phyloP scores from a whole-genome alignment of 305 asterid species.

The Fraxinus sp. region DNA sequence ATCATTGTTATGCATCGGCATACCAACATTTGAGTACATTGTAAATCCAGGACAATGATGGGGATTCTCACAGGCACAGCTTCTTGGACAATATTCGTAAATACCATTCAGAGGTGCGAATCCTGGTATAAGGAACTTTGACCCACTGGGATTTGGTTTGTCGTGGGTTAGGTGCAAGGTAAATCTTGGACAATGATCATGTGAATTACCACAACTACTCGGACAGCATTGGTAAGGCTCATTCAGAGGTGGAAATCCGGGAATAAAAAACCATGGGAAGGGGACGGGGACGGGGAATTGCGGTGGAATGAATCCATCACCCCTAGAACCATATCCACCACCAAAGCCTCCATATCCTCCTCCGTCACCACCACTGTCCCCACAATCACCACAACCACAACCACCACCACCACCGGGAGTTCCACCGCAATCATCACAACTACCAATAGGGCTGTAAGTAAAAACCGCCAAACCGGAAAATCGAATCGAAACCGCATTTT shows the following conservation, averaged over 20 bases:
- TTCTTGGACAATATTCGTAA: conserved; percentile 16
- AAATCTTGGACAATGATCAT: not conserved
- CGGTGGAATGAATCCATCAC: not conserved
- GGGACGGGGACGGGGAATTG: not conserved
- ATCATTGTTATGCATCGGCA: not conserved
- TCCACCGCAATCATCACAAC: too few species aligned
- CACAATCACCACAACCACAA: not conserved
- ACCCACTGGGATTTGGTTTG: not conserved
- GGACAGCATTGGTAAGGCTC: conserved; percentile 12
- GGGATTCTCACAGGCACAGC: not conserved
- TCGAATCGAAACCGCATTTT: too few species aligned
- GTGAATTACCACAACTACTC: not conserved
- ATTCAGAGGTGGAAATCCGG: not conserved
- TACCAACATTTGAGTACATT: not conserved
- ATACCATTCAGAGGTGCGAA: not conserved
- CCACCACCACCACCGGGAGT: too few species aligned
- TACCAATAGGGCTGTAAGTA: too few species aligned
- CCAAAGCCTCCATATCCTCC: not conserved
- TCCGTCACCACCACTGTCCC: not conserved
- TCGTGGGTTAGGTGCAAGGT: not conserved
- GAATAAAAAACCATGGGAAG: not conserved
- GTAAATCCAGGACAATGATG: not conserved
- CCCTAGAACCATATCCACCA: conserved; percentile 1
- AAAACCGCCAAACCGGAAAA: too few species aligned
- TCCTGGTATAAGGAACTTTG: conserved; percentile 6